These are phyloP conservation scores for Aspergillus awamori DNA, from an alignment of 2,329 filamentous ascomycete genomes.

Conservation along the genomic window DNA sequence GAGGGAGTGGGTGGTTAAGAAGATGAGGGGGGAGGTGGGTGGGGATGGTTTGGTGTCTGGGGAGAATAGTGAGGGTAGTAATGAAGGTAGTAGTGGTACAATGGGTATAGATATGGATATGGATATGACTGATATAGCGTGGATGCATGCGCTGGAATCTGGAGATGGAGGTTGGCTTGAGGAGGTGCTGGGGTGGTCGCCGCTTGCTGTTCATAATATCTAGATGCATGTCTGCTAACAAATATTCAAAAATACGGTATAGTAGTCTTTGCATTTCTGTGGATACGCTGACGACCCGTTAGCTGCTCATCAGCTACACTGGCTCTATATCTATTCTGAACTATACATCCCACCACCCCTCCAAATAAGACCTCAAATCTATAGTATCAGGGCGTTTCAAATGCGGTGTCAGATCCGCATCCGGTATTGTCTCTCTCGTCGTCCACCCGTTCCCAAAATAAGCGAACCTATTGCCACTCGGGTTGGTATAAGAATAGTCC, in stretches of 20 bases:
- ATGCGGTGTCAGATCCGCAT: conserved; percentile 66
- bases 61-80: too few relatives aligned
- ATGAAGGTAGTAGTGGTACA: too few relatives aligned
- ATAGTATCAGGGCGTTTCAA: conserved; percentile 58
- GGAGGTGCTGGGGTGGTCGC: neutral
- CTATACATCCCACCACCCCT: conserved; percentile 65
- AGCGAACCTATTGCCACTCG: conserved; percentile 47
- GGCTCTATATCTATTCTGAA: neutral
- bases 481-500: conserved; percentile 54
- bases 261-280: too few relatives aligned
- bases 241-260: too few relatives aligned
- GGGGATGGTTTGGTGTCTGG: too few relatives aligned
- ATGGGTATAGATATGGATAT: too few relatives aligned
- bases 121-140: neutral
- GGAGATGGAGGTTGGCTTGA: neutral
- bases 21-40: neutral
- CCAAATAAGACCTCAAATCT: conserved; percentile 65
- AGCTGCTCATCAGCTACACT: neutral
- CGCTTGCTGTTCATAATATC: neutral
- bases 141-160: neutral
- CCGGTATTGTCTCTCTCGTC: conserved; percentile 57
- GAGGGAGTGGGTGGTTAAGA: neutral
- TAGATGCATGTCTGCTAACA: too few relatives aligned
- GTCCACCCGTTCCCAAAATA: conserved; percentile 73
- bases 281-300: too few relatives aligned